Percentiles rank a stretch among this genome's conserved stretches.
Evolutionary conservation across 1,284 basidiomycete species (phyloP).

Genomic region (Xerocomus nothofagi): DNA sequence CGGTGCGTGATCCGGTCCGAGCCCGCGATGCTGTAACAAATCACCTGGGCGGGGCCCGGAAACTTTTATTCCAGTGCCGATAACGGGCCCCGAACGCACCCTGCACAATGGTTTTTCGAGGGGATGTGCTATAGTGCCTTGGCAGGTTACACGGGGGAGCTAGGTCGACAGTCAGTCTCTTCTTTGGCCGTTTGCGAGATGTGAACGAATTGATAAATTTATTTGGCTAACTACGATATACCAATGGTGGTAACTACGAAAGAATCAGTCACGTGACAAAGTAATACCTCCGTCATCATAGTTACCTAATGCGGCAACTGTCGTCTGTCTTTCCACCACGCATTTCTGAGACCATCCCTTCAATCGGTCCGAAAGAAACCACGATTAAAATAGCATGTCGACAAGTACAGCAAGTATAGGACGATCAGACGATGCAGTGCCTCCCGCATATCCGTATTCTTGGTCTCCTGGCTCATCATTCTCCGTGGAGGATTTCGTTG

Average conservation of each 20-base stretch:
- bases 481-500: slow-evolving; percentile 24
- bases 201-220: no score
- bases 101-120: not conserved
- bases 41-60: not conserved
- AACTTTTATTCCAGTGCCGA: not conserved
- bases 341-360: not conserved
- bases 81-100: not conserved
- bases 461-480: slow-evolving; percentile 26
- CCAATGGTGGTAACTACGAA: no score
- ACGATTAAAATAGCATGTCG: slow-evolving; percentile 16
- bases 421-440: slow-evolving; percentile 17
- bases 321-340: not conserved
- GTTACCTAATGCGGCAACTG: not conserved
- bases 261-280: slow-evolving; percentile 12
- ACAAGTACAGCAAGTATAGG: not conserved
- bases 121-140: not conserved
- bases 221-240: no score
- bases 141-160: not conserved
- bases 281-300: no score
- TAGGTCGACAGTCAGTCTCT: no score
- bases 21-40: not conserved
- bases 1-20: not conserved
- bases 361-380: not conserved
- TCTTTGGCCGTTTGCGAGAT: no score
- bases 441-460: slow-evolving; percentile 19